Evolutionary conservation across 768 basidiomycete genomes (phyloP), one percentile per base, ranked within the genome.

Genomic region (Podaxis sp.): DNA sequence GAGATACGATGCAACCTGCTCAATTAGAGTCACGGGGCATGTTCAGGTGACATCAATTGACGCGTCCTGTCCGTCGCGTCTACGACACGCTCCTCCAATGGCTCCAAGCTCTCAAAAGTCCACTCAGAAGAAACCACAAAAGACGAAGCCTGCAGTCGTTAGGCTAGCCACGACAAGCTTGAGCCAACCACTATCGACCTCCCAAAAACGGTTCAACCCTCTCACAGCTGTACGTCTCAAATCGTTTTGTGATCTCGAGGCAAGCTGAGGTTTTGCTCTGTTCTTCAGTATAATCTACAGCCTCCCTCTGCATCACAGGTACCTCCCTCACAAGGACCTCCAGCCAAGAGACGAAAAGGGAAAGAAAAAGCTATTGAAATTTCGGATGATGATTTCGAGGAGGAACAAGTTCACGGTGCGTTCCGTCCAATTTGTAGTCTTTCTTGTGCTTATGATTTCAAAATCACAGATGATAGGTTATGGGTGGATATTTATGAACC

Each of bases 401-500:
- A 55, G 40, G 40, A 29, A 37, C 27, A 53, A 49, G 4, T 29
- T 11, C n/a, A 54, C 25, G 41, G 57, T 43, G 36, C 2, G 33
- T 17, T 55, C 24, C 6, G 19, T 17, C 1, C 13, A 17, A 2
- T n/a, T 22, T 17, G n/a, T 22, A 5, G 8, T n/a, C 43, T 29
- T 27, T 53, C 1, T 24, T 60, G 7, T 41, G 41, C 29, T 64
- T 8, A 64, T n/a, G 3, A 4, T 22, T n/a, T 27, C 12, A 6
- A 66, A 64, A 65, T 25, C 6, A 41, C 46, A 76, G 82, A 76
- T 57, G 78, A 78, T 56, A 67, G 70, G 51, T 69, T 88, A 55
- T 88, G 88, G 88, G 80, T 87, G 4, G 88, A 89, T 69, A 81
- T 80, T 40, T 85, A 88, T 65, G 83, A 87, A 69, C 87, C 87